Percentiles rank a stretch among this genome's conserved stretches.
Evolutionary conservation across 2,329 filamentous ascomycete species (phyloP).

Genomic region (Phaeosphaeriaceae sp.): DNA sequence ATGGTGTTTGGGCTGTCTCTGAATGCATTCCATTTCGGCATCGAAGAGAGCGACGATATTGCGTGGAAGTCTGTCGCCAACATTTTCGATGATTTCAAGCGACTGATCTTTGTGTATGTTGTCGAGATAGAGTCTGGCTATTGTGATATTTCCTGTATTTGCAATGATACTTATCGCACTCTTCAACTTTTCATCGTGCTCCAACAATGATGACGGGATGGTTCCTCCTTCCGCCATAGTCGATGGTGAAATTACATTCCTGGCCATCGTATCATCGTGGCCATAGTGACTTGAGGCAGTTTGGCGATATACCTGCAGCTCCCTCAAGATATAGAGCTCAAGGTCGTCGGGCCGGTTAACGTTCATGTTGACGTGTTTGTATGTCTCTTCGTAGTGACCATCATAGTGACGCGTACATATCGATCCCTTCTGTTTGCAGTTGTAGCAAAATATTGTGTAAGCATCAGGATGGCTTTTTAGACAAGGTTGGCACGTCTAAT

Average conservation of each 20-base stretch:
- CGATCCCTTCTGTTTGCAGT: neutral
- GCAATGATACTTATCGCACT: conserved; percentile 5
- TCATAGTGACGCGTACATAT: neutral
- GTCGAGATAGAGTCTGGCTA: conserved; percentile 27
- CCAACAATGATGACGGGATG: conserved; percentile 1
- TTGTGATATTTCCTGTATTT: conserved; percentile 14
- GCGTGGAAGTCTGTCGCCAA: conserved; percentile 22
- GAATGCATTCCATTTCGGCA: conserved; percentile 17
- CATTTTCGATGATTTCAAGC: conserved; percentile 12
- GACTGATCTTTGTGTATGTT: conserved; percentile 20
- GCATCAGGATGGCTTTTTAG: neutral
- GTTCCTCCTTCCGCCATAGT: too few relatives aligned
- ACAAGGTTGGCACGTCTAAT: neutral
- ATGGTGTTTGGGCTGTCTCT: conserved; percentile 7
- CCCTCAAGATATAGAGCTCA: conserved; percentile 17
- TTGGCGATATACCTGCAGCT: conserved; percentile 1
- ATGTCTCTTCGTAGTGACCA: conserved; percentile 6
- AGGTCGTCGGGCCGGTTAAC: neutral
- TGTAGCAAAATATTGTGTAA: neutral
- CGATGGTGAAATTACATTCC: neutral
- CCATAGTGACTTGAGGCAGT: neutral
- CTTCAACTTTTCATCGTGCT: conserved; percentile 16
- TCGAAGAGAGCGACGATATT: conserved; percentile 29
- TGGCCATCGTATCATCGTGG: neutral
- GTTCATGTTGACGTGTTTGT: conserved; percentile 17